Conservation (phyloP, 768 basidiomycete genomes). For the Serendipita sp. region DNA sequence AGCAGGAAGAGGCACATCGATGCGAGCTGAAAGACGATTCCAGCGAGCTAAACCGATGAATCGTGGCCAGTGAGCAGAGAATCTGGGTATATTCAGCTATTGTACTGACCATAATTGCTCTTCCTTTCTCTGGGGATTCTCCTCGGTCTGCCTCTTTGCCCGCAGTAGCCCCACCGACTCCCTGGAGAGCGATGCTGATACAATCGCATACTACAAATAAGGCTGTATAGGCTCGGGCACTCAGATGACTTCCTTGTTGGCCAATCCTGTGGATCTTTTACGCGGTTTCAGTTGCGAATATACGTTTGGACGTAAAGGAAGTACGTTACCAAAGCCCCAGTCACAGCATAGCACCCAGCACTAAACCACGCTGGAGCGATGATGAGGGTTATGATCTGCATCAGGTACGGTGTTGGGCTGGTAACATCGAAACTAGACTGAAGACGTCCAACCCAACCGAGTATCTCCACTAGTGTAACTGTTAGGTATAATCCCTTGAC, state of each 20-base stretch:
- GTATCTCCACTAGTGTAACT: background rate
- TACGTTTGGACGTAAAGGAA: no score
- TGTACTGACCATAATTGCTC: background rate
- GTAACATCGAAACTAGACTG: background rate
- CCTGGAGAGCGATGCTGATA: background rate
- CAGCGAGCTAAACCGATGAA: background rate
- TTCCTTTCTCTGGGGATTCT: background rate
- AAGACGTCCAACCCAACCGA: slow-evolving; percentile 1
- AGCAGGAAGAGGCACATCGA: background rate
- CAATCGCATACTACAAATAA: background rate
- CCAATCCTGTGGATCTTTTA: background rate
- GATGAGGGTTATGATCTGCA: slow-evolving; percentile 1
- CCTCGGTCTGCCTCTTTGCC: background rate
- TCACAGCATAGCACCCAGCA: background rate
- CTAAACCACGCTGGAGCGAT: slow-evolving; percentile 3
- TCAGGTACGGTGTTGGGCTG: background rate
- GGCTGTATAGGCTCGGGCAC: background rate
- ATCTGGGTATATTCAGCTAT: no score
- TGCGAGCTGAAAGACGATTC: background rate
- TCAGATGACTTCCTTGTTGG: background rate
- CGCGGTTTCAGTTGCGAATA: background rate
- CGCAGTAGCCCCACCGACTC: background rate
- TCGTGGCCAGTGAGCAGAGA: background rate
- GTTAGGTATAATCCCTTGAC: background rate
- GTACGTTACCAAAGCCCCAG: background rate